Base-by-base conservation (phyloP, 2,329 filamentous ascomycete genomes). In the Aspergillus latus region DNA sequence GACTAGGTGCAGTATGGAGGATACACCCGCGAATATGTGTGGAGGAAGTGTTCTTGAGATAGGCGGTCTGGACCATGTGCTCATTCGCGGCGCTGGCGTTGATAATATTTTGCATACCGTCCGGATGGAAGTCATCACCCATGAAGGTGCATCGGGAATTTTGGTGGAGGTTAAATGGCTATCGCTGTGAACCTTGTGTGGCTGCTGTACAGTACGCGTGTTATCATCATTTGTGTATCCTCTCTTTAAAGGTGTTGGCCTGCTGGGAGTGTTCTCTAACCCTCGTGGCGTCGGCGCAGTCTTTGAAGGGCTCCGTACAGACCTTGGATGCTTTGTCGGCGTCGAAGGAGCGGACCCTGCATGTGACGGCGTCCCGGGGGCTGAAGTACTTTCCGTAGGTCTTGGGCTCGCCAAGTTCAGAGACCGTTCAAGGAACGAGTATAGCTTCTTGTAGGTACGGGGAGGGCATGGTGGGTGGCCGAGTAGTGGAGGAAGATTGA, bases 381-480 rank as follows among this genome's bases (percentile, higher is more conserved):
- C 69, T 64, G 69, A 68, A 11, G 44, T 55, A 45, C 64, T 68
- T n/a, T 66, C 67, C 55, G 75, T 70, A 36, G 69, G 72, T 55
- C 72, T 74, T n/a, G 71, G 60, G 3, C 62, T 66, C 15, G 64
- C 59, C 6, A 69, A 67, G 36, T 77, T 67, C 4, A 97, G 78
- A 40, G 87, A 86, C 54, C 84, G 85, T 64, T 93, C 88, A 58
- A 97, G 84, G 69, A 93, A 92, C 32, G 78, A 78, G 72, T 92
- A 94, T 37, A 97, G 80, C 57, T 90, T 90, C 66, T 89, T 89
- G 78, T 97, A 97, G 51, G 91, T 82, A 54, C 85, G 83, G 1
- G 90, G 91, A 46, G 87, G 86, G 52, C 91, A 88, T 3, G 92
- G 92, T 2, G 92, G 90, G 4, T 86, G 83, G 2, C 88, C 83